Evolutionary conservation across 2,329 filamentous ascomycete species (phyloP).

Genomic region (Moelleriella libera): DNA sequence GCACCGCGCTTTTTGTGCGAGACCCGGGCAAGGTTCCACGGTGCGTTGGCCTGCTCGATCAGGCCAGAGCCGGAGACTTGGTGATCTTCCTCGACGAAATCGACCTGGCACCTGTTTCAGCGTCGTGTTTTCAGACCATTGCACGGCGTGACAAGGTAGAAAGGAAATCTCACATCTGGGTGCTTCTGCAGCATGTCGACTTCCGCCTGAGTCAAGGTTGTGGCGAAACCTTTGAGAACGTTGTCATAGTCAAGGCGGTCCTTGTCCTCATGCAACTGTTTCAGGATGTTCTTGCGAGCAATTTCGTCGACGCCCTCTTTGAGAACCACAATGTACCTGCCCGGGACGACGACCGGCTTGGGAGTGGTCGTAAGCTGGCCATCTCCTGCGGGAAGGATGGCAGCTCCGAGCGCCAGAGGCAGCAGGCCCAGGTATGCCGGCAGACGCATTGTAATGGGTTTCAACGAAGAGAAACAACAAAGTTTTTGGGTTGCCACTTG

Average conservation of each 20-base stretch:
- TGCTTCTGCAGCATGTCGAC: not conserved
- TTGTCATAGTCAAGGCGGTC: not conserved
- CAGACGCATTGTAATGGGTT: no score
- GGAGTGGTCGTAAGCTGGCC: no score
- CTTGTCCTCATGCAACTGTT: not conserved
- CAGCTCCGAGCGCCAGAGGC: no score
- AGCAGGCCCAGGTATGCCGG: no score
- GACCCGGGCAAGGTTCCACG: not conserved
- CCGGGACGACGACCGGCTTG: no score
- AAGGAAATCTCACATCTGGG: not conserved
- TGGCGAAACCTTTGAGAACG: not conserved
- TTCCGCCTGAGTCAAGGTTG: not conserved
- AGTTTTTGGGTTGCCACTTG: no score
- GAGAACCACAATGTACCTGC: no score
- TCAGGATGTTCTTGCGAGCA: no score
- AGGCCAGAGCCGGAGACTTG: not conserved
- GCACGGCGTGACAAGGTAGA: not conserved
- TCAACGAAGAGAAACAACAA: no score
- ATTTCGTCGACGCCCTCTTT: no score
- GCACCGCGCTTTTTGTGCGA: not conserved
- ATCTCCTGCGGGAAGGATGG: no score
- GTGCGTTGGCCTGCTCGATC: not conserved
- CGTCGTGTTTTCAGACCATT: not conserved
- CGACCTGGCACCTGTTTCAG: not conserved
- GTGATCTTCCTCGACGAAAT: not conserved